phyloP scores from a whole-genome alignment of 2,329 filamentous ascomycete species.

The Pseudocercospora vitis region DNA sequence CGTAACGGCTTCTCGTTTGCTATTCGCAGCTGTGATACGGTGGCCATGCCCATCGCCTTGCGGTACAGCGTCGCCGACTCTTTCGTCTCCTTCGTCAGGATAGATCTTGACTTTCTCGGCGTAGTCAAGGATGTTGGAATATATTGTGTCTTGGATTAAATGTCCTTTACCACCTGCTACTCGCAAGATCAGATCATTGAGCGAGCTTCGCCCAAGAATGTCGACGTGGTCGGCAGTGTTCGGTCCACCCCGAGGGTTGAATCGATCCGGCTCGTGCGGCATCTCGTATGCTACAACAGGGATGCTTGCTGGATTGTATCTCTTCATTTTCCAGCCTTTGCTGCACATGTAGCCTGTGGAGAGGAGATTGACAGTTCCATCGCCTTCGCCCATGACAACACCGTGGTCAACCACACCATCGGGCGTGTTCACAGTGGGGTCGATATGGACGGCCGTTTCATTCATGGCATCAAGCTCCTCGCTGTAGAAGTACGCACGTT shows the following conservation, averaged over 20 bases:
- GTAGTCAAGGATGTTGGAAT: conserved; percentile 81
- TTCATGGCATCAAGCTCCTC: conserved; percentile 64
- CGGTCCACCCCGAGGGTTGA: conserved; percentile 73
- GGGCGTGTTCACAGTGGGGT: conserved; percentile 68
- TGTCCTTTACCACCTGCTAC: conserved; percentile 85
- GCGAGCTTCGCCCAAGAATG: conserved; percentile 80
- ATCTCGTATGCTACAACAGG: conserved; percentile 89
- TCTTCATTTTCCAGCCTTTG: conserved; percentile 87
- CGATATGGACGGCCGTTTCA: conserved; percentile 54
- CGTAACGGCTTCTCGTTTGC: no score
- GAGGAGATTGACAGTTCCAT: conserved; percentile 92
- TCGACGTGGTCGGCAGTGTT: conserved; percentile 89
- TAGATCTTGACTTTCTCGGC: conserved; percentile 64
- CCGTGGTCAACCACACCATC: conserved; percentile 70
- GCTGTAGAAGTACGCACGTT: conserved; percentile 89
- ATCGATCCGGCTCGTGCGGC: conserved; percentile 92
- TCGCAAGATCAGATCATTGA: conserved; percentile 86
- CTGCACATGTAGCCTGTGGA: conserved; percentile 96
- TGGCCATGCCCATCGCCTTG: neutral
- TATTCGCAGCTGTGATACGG: neutral
- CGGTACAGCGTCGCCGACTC: conserved; percentile 13
- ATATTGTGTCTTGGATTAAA: conserved; percentile 71
- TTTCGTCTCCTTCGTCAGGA: conserved; percentile 20
- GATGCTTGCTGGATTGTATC: conserved; percentile 84
- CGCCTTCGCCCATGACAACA: conserved; percentile 92